Percentiles rank a stretch among this genome's conserved stretches.
Conservation (phyloP, 106 monocot genomes). For the Gastrodia elata region DNA sequence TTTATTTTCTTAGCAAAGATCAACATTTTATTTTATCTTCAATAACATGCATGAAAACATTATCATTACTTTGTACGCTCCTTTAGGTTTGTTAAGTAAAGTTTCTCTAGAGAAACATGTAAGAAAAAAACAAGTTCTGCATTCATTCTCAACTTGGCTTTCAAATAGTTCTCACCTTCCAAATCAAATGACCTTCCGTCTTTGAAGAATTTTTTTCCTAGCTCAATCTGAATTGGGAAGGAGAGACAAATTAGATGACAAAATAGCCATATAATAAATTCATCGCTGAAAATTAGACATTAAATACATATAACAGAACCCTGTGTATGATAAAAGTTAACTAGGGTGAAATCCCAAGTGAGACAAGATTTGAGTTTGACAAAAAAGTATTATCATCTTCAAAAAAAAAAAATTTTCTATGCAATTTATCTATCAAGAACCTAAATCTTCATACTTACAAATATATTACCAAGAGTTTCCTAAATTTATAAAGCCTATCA, state of each 20-base stretch:
- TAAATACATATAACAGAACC: not conserved
- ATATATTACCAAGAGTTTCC: too few relatives aligned
- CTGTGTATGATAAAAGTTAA: not conserved
- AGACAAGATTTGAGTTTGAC: not conserved
- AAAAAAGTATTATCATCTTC: not conserved
- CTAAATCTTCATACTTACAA: too few relatives aligned
- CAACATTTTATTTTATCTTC: not conserved
- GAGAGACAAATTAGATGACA: conserved; percentile 7
- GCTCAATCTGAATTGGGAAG: conserved; percentile 47
- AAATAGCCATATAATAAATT: not conserved
- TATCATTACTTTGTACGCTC: not conserved
- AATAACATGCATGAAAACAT: not conserved
- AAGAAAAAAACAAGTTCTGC: not conserved
- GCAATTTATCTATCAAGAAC: too few relatives aligned
- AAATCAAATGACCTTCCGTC: conserved; percentile 86
- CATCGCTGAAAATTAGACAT: not conserved
- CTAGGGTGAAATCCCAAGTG: not conserved
- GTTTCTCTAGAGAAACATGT: not conserved
- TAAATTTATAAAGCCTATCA: too few relatives aligned
- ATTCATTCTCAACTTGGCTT: not conserved
- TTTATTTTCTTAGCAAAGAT: not conserved
- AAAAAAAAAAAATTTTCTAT: not conserved
- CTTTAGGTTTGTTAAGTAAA: not conserved
- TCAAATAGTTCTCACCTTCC: conserved; percentile 50
- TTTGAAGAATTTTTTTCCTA: conserved; percentile 87